These are phyloP conservation scores for Apiospora aurea DNA, from an alignment of 2,329 filamentous ascomycete genomes.

Conservation along the genomic window DNA sequence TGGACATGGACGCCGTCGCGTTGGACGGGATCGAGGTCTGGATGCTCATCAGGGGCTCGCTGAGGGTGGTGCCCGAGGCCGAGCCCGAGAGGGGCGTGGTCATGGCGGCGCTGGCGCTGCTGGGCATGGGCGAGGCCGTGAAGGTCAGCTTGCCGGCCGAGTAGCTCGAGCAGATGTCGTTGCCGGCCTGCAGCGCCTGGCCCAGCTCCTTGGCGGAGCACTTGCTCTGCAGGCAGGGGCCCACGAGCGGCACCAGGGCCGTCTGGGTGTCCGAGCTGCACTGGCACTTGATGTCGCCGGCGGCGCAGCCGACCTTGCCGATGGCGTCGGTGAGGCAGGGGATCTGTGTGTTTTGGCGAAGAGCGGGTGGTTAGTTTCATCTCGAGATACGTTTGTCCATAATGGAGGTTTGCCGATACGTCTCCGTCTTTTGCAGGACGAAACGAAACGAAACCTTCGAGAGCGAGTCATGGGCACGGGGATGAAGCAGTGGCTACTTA, in stretches of 20 bases:
- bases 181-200: constrained; percentile 13
- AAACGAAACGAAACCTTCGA: background rate
- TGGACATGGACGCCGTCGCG: background rate
- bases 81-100: background rate
- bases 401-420: no score
- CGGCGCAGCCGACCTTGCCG: background rate
- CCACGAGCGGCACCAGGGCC: background rate
- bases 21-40: constrained; percentile 18
- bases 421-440: background rate
- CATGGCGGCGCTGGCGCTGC: constrained; percentile 1
- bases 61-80: background rate
- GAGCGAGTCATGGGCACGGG: background rate
- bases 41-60: background rate
- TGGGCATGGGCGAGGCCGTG: constrained; percentile 7
- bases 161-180: constrained; percentile 19
- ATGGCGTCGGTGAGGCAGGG: constrained; percentile 21
- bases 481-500: background rate
- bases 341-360: background rate
- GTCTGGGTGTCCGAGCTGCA: constrained; percentile 6
- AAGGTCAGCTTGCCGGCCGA: constrained; percentile 16
- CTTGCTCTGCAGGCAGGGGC: background rate
- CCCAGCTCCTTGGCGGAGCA: constrained; percentile 13
- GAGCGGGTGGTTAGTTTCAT: background rate
- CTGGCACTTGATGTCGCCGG: constrained; percentile 7
- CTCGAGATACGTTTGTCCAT: background rate